These are phyloP conservation scores for Sicyos edulis DNA, from an alignment of 306 rosid genomes.

Conservation along the genomic window DNA sequence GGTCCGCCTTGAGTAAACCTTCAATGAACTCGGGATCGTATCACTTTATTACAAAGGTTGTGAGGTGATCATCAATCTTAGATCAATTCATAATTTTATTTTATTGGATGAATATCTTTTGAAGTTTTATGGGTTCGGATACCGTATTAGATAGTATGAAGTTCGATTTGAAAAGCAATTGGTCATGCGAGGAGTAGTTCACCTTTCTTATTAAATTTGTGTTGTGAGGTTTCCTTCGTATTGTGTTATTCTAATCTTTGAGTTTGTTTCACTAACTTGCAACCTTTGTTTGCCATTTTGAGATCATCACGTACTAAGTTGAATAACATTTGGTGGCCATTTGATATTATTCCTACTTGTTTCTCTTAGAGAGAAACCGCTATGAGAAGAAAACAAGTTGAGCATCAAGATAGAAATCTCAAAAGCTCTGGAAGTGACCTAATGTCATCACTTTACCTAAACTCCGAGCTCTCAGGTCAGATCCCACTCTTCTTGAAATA, in stretches of 20 bases:
- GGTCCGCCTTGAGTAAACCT: no score
- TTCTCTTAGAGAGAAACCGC: conserved; percentile 39
- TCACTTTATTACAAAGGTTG: no score
- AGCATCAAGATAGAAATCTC: conserved; percentile 34
- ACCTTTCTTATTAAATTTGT: no score
- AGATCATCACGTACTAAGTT: not conserved
- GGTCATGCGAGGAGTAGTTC: no score
- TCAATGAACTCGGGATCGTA: no score
- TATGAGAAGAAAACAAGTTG: conserved; percentile 63
- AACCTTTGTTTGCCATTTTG: not conserved
- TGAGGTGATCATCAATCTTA: no score
- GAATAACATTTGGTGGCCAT: not conserved
- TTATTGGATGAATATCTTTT: no score
- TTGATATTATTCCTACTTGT: conserved; percentile 2
- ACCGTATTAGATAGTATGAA: no score
- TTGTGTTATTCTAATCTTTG: no score
- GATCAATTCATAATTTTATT: no score
- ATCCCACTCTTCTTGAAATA: conserved; percentile 35
- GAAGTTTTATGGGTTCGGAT: no score
- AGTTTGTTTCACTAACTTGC: conserved; percentile 5
- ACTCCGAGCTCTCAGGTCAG: conserved; percentile 72
- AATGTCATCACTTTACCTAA: conserved; percentile 31
- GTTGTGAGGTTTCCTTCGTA: not conserved
- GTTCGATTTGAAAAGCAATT: no score
- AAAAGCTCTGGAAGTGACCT: conserved; percentile 26